Evolutionary conservation across 176 grass and related monocot species (phyloP), one percentile per base, ranked within the genome.

Genomic region (Calamus simplicifolius): DNA sequence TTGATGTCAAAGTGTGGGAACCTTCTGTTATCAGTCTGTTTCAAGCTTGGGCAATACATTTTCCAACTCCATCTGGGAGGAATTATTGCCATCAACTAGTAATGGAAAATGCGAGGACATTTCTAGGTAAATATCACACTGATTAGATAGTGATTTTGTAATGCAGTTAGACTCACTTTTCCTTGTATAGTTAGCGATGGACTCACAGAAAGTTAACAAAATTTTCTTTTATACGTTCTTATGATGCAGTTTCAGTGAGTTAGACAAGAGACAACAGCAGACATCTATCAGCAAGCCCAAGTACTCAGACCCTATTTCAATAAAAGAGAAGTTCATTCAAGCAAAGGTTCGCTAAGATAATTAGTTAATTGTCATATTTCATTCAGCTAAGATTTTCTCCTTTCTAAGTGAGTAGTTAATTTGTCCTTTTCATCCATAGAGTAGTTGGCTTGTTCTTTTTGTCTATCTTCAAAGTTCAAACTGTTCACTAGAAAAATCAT

Each of bases 261-360:
- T 88, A 62, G 79, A 89, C 51, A 93, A 68, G 53, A 77, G 54
- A 57, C 54, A 69, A 52, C 64, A 68, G 48, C 61, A 63, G 49
- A 59, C 82, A 38, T 35, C 10, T 66, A 60, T 76, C 55, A 76
- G 58, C 63, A 98, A 93, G 68, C 94, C 94, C 56, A 98, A 76
- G 60, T 79, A 85, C 56, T 85, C 79, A 0, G 94, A 98, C 81
- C 76, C 81, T 66, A 98, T 98, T 57, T 72, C 94, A 58, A 60
- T 85, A 12, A 98, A 98, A 71, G 94, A 98, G 74, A 98, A 93
- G 76, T 98, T 93, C 76, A 98, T 98, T 86, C 94, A 98, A 69
- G 84, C 87, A 57, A 98, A 98, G 87, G 94, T 98, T 50, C 12
- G 10, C 35, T 12, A 43, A 12, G 35, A 43, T 13, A 13, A 43